These are phyloP conservation scores for Mycena galopus DNA, from an alignment of 768 basidiomycete genomes.

Conservation along the genomic window DNA sequence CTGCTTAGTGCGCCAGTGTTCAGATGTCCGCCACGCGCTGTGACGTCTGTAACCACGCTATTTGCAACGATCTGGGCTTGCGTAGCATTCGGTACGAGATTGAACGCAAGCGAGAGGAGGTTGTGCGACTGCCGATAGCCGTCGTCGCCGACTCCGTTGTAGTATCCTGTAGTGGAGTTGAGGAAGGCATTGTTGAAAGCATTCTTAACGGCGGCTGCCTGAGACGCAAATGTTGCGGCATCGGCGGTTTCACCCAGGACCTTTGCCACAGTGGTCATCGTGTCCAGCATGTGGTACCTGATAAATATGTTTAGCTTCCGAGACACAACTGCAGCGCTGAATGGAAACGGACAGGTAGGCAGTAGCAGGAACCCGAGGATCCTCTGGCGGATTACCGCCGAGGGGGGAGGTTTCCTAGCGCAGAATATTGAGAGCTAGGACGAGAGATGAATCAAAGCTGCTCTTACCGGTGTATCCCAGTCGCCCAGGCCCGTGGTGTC, in stretches of 20 bases:
- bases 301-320: background rate
- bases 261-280: conserved; percentile 43
- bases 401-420: conserved; percentile 38
- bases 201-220: conserved; percentile 42
- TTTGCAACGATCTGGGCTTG: conserved; percentile 41
- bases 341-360: conserved; percentile 44
- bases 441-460: conserved; percentile 39
- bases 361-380: conserved; percentile 45
- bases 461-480: conserved; percentile 63
- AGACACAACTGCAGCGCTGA: background rate
- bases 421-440: background rate
- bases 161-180: conserved; percentile 36
- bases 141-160: conserved; percentile 43
- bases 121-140: conserved; percentile 49
- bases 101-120: conserved; percentile 43
- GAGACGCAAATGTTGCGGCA: conserved; percentile 39
- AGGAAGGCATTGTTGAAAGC: conserved; percentile 47
- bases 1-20: conserved; percentile 46
- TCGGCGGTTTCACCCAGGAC: conserved; percentile 42
- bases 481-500: conserved; percentile 46
- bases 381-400: conserved; percentile 48
- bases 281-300: conserved; percentile 45
- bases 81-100: conserved; percentile 39
- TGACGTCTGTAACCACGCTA: conserved; percentile 42
- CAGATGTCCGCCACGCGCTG: conserved; percentile 38